Evolutionary conservation across 768 basidiomycete species (phyloP).

Genomic region (Mycena epipterygia): DNA sequence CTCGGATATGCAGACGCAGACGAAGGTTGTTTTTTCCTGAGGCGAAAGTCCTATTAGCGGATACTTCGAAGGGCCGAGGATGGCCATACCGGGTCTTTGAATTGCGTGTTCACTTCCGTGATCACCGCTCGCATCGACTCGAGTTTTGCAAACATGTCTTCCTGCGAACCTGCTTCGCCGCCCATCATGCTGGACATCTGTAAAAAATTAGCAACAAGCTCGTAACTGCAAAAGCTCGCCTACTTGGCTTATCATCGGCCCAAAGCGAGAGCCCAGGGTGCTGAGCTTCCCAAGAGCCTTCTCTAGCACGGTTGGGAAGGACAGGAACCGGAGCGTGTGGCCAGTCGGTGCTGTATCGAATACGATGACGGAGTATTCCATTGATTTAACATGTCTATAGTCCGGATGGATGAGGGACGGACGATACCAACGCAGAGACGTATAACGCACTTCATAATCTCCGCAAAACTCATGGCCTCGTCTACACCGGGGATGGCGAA

Average conservation of each 20-base stretch:
- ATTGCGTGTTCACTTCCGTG: conserved; percentile 98
- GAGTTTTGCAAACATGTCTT: conserved; percentile 99
- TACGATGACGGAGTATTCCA: conserved; percentile 99
- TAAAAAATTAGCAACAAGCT: not conserved
- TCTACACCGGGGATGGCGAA: conserved; percentile 99
- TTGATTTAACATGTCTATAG: conserved; percentile 96
- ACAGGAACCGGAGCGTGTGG: conserved; percentile 97
- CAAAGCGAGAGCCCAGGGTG: conserved; percentile 93
- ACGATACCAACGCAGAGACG: not conserved
- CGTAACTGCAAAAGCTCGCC: not conserved
- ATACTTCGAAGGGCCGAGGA: not conserved
- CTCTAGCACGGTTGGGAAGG: conserved; percentile 98
- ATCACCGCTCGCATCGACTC: conserved; percentile 98
- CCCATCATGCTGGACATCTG: conserved; percentile 99
- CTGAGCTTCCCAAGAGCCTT: conserved; percentile 97
- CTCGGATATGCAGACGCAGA: conserved; percentile 99
- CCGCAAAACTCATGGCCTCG: conserved; percentile 99
- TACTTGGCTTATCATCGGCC: conserved; percentile 95
- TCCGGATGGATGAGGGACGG: not conserved
- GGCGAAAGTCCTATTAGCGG: not conserved
- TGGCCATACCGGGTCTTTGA: conserved; percentile 92
- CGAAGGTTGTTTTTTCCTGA: conserved; percentile 98
- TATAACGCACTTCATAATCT: conserved; percentile 95
- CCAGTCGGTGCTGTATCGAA: conserved; percentile 99
- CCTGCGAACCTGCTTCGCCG: conserved; percentile 88